Base-by-base conservation (phyloP, 2,329 filamentous ascomycete species). In the Nannizzia gypsea region DNA sequence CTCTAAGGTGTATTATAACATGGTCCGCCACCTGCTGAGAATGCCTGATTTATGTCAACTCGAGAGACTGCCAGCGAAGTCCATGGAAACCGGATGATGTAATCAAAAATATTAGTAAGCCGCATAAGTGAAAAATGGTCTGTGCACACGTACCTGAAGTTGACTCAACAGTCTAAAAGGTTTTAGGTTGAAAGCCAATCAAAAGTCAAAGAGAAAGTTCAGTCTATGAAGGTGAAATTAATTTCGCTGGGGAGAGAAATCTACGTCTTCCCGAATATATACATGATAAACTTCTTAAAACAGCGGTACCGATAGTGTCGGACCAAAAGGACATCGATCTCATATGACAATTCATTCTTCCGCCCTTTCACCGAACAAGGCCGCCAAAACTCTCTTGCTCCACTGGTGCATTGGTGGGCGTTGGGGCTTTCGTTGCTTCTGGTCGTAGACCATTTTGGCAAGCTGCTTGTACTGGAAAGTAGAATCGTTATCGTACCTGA, bases 391-490 rank as follows among this genome's bases (percentile, higher is more conserved):
- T 65, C 68, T 72, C 71, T 72, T 76, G 64, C 73, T 75, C 78
- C 78, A 80, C 65, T 79, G 76, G 66, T 80, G 78, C 57, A 62
- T 64, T 64, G 70, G 68, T 17, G 65, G 66, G 59, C 71, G 72
- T 8, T 64, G 69, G 22, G 62, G 54, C 56, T 65, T 69, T 56
- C 83, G 76, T 62, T 78, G 73, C 70, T 83, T 84, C 77, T 88
- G 84, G 56, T 81, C 78, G 65, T 77, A 87, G 65, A 88, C 66
- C 63, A 79, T 76, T 65, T 78, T 78, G 0, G 82, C 84, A 68
- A 88, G 67, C 68, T 84, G 81, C 73, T 81, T 83, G 68, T 86
- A 87, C 65, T 87, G 66, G 65, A 80, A 87, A 22, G 69, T 70
- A 3, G 70, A 76, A 0, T 78, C 81, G 0, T 80, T 78, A 60